phyloP scores from a whole-genome alignment of 352 stramenopile species.

The Blastocystis sp. region DNA sequence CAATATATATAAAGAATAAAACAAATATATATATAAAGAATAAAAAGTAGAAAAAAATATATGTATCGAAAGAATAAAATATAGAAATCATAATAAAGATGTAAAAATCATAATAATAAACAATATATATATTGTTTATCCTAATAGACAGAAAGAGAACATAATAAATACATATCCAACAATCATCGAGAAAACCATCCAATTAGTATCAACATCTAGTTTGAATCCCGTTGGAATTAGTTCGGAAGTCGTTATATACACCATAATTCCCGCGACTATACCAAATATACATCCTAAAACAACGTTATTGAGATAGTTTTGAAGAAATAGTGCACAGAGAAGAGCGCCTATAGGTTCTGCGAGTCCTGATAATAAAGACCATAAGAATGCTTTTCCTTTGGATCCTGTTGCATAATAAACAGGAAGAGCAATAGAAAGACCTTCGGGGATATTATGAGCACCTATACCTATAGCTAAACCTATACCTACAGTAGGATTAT shows the following conservation, averaged over 20 bases:
- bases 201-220: slow-evolving; percentile 60
- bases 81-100: too few relatives aligned
- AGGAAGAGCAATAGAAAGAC: slow-evolving; percentile 71
- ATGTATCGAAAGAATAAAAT: too few relatives aligned
- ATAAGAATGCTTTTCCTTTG: slow-evolving; percentile 73
- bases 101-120: too few relatives aligned
- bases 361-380: slow-evolving; percentile 62
- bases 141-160: slow-evolving; percentile 63
- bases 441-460: slow-evolving; percentile 87
- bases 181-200: slow-evolving; percentile 60
- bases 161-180: slow-evolving; percentile 62
- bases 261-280: slow-evolving; percentile 71
- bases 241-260: slow-evolving; percentile 69
- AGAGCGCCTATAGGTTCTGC: slow-evolving; percentile 68
- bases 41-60: too few relatives aligned
- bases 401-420: slow-evolving; percentile 85
- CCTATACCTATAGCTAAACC: slow-evolving; percentile 74
- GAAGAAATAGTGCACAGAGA: slow-evolving; percentile 62
- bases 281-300: slow-evolving; percentile 61
- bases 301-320: slow-evolving; percentile 53
- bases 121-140: too few relatives aligned
- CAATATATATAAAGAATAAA: too few relatives aligned
- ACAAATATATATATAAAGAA: too few relatives aligned
- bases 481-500: slow-evolving; percentile 64
- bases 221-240: slow-evolving; percentile 69